A percentile compares a stretch with the other conserved stretches of the same genome.
Evolutionary conservation across 2,329 filamentous ascomycete genomes (phyloP).

Genomic region (Cytospora schulzeri): DNA sequence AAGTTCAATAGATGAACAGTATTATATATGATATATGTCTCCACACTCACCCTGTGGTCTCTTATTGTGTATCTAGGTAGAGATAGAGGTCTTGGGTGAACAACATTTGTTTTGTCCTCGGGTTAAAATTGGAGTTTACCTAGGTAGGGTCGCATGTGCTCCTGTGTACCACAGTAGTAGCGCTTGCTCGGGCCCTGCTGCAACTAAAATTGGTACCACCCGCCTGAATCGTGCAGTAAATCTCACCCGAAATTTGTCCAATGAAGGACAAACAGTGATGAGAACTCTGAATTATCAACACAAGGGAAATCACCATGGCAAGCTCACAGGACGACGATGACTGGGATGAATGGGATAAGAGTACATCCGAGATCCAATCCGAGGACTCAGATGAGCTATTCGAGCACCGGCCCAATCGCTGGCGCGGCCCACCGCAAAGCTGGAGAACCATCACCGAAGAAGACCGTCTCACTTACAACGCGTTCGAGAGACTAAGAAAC

Average conservation of each 20-base stretch:
- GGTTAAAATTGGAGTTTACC: not conserved
- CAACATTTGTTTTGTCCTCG: not conserved
- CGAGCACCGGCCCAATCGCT: slow-evolving; percentile 68
- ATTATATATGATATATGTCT: no score
- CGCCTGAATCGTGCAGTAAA: not conserved
- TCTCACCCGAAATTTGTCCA: not conserved
- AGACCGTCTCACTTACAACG: slow-evolving; percentile 64
- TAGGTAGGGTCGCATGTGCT: no score
- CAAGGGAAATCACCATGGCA: slow-evolving; percentile 17
- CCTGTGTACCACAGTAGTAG: no score
- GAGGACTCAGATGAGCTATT: slow-evolving; percentile 50
- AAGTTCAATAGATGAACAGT: no score
- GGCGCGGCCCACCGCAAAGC: slow-evolving; percentile 65
- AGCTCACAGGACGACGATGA: slow-evolving; percentile 29
- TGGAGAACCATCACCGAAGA: slow-evolving; percentile 66
- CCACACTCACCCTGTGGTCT: no score
- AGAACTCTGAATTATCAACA: slow-evolving; percentile 5
- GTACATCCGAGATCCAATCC: slow-evolving; percentile 50
- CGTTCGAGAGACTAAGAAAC: slow-evolving; percentile 64
- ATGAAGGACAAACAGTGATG: slow-evolving; percentile 2
- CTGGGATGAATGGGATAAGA: slow-evolving; percentile 44
- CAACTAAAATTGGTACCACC: not conserved
- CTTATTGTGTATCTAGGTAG: no score
- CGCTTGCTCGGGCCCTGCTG: not conserved
- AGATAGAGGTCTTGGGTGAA: not conserved